Evolutionary conservation across 75 land plant genomes (phyloP).

Genomic region (Selaginella moellendorffii): DNA sequence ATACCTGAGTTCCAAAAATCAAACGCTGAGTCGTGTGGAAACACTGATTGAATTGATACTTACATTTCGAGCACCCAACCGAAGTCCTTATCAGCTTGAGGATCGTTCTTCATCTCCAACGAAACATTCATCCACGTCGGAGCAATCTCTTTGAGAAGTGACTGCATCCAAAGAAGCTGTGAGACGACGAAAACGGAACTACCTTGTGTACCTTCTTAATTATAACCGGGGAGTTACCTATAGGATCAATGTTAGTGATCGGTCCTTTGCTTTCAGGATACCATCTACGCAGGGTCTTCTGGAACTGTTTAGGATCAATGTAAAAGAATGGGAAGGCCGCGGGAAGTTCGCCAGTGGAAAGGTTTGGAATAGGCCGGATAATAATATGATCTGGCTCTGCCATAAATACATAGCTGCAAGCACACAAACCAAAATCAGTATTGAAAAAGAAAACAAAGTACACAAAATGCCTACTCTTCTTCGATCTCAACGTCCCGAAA

Average conservation of each 20-base stretch:
- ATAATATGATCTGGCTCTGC: constrained; percentile 10
- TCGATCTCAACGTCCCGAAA: not conserved
- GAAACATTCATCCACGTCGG: constrained; percentile 9
- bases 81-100: constrained; percentile 6
- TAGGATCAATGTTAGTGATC: constrained; percentile 7
- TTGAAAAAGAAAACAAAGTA: not conserved
- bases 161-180: not conserved
- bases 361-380: constrained; percentile 7
- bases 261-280: constrained; percentile 6
- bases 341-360: not conserved
- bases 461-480: not conserved
- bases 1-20: too few species aligned
- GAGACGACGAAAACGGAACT: not conserved
- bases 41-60: not conserved
- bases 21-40: not conserved
- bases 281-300: not conserved
- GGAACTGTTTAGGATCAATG: constrained; percentile 4
- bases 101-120: constrained; percentile 6
- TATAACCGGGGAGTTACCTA: constrained; percentile 5
- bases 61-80: constrained; percentile 11
- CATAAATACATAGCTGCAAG: constrained; percentile 8
- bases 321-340: constrained; percentile 3
- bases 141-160: not conserved
- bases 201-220: not conserved
- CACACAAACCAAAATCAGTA: not conserved